A percentile compares a stretch with the other conserved stretches of the same genome.
phyloP scores from a whole-genome alignment of 495 filamentous ascomycete species.

The Chaetomium tenue region DNA sequence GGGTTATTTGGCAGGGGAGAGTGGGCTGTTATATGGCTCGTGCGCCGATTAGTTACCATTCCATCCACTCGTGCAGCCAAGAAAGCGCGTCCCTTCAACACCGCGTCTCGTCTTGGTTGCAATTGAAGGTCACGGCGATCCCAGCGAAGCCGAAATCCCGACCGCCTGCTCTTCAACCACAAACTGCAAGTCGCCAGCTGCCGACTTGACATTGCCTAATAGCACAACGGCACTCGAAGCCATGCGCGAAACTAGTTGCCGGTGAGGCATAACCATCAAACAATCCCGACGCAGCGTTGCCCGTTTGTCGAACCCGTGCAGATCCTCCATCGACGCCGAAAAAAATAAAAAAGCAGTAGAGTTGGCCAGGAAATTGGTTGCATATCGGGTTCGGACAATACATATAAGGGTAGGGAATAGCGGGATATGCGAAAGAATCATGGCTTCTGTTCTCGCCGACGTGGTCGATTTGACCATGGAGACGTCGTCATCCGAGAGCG shows the following conservation, averaged over 20 bases:
- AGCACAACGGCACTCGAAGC: not conserved
- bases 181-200: too few relatives aligned
- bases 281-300: not conserved
- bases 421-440: not conserved
- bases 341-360: not conserved
- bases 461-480: conserved; percentile 21
- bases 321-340: not conserved
- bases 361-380: not conserved
- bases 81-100: conserved; percentile 14
- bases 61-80: conserved; percentile 9
- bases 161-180: not conserved
- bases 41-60: too few relatives aligned
- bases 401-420: not conserved
- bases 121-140: not conserved
- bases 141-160: not conserved
- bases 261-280: not conserved
- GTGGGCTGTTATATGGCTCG: not conserved
- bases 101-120: not conserved
- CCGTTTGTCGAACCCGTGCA: not conserved
- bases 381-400: not conserved
- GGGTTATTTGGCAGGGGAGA: too few relatives aligned
- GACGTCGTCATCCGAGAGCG: conserved; percentile 9
- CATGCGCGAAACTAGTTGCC: conserved; percentile 1
- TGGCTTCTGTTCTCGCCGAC: conserved; percentile 1
- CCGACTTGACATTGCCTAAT: not conserved